Evolutionary conservation across 2,329 filamentous ascomycete species (phyloP).

Genomic region (Aaosphaeria pasadenensis): DNA sequence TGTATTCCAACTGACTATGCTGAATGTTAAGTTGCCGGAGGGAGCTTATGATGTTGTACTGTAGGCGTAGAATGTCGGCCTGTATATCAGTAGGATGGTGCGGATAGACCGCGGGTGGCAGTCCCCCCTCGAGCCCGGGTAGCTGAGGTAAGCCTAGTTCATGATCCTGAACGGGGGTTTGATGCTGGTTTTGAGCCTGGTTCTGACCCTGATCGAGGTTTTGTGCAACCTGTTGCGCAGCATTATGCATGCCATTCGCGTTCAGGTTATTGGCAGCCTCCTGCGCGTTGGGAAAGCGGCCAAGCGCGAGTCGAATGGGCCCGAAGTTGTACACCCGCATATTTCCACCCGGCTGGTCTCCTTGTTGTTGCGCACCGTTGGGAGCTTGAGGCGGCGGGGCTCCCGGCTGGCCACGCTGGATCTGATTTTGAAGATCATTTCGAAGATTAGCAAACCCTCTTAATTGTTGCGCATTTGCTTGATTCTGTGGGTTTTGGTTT

Average conservation of each 20-base stretch:
- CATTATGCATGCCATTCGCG: conserved; percentile 15
- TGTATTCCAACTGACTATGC: conserved; percentile 31
- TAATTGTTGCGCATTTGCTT: neutral
- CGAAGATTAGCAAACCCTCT: conserved; percentile 8
- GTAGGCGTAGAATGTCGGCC: conserved; percentile 33
- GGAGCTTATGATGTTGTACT: conserved; percentile 37
- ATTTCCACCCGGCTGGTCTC: conserved; percentile 23
- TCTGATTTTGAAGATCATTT: conserved; percentile 5
- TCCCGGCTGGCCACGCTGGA: conserved; percentile 1
- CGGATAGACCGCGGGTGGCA: conserved; percentile 17
- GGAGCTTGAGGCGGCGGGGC: conserved; percentile 13
- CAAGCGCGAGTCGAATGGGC: conserved; percentile 32
- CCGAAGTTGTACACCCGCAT: conserved; percentile 37
- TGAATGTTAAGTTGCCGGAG: conserved; percentile 31
- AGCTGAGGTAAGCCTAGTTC: conserved; percentile 7
- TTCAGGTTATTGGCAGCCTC: conserved; percentile 18
- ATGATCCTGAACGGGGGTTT: conserved; percentile 5
- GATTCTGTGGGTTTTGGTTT: conserved; percentile 6
- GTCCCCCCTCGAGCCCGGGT: conserved; percentile 3
- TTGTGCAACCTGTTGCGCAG: conserved; percentile 18
- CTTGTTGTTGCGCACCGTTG: conserved; percentile 9
- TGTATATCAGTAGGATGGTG: conserved; percentile 33
- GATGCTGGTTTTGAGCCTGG: conserved; percentile 11
- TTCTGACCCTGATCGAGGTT: conserved; percentile 14
- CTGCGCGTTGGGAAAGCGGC: conserved; percentile 29